Base-by-base conservation (phyloP, 768 basidiomycete genomes). In the Boletus reticuloceps region DNA sequence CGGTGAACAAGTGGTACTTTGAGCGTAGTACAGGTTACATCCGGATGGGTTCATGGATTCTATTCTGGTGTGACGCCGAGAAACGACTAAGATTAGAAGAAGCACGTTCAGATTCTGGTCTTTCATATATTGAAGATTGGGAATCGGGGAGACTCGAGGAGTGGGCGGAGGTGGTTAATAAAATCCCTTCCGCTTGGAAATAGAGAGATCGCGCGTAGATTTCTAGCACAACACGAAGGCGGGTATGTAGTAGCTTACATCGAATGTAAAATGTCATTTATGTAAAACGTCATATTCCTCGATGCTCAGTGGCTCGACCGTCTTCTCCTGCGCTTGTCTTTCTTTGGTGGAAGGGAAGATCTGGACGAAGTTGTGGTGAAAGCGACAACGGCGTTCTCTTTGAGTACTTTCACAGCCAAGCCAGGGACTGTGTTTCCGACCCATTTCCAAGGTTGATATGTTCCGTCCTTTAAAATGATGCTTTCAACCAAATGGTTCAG, bases 51-150 rank as follows among this genome's bases (percentile, higher is more conserved):
- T 76, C 84, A 25, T 99, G 96, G 92, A 85, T 93, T 43, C 71
- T 99, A 63, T 99, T 99, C 72, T 99, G 97, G 97, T 97, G 95
- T 71, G 97, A 99, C 74, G 93, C 88, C 1, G 96, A 98, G 76
- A 91, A 88, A 73, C 79, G 88, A 50, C 72, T 95, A 27, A 85
- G 82, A 70, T 81, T 80, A 19, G 85, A 87, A 64, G 82, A 85
- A 59, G 82, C 84, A 20, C 80, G 83, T 13, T 80, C 87, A 16
- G 80, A 79, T 53, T 80, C 79, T 31, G 84, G 83, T 22, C 70
- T 90, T 51, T 88, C 87, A 1, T 88, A 85, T 63, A 74, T 93
- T 11, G 90, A 87, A 68, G 74, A 80, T 8, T 91, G 88, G 82
- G 93, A 94, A 72, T 72, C 76, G 47, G 90, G 87, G 3, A 79